Evolutionary conservation across 768 basidiomycete genomes (phyloP), one percentile per base, ranked within the genome.

Genomic region (Leccinellum rugosiceps): DNA sequence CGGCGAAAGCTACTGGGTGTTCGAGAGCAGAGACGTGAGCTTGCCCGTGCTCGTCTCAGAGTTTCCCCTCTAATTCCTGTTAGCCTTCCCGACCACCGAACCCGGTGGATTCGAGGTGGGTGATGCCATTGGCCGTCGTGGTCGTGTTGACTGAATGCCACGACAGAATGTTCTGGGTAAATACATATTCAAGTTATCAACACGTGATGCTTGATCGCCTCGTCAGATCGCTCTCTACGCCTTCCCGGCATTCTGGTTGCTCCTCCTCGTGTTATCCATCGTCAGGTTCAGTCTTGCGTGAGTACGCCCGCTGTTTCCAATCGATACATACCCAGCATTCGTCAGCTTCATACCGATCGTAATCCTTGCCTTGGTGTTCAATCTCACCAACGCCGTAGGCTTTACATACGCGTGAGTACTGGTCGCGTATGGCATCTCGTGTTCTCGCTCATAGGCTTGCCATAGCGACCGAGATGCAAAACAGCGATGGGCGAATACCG

Each of bases 1-100:
- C 62, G 97, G 97, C 2, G 92, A 96, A 72, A 84, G 80, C 72
- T 95, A 88, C 64, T 99, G 97, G 97, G 95, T 99, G 11, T 99
- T 99, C 63, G 97, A 99, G 75, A 90, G 90, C 66, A 83, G 95
- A 67, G 95, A 98, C 73, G 96, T 96, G 74, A 68, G 90, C 76
- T 21, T 46, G 45, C 19, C 32, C 19, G 6, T 28, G 30, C 19
- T 50, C 11, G 30, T 38, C 25, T 3, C 25, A 25, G 25, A n/a
- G 23, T 52, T 46, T 26, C 21, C 47, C 44, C 4, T 58, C 63
- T 67, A 50, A 62, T 53, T 53, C 45, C 23, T 50, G 2, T 21
- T 35, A 96, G 94, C 90, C 94, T 30, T 89, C 92, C 49, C 82
- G 87, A 65, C 93, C 92, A 35, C 86, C 91, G 11, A 96, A 97